Base-by-base conservation (phyloP, 2,329 filamentous ascomycete species). In the Fusarium metavorans region DNA sequence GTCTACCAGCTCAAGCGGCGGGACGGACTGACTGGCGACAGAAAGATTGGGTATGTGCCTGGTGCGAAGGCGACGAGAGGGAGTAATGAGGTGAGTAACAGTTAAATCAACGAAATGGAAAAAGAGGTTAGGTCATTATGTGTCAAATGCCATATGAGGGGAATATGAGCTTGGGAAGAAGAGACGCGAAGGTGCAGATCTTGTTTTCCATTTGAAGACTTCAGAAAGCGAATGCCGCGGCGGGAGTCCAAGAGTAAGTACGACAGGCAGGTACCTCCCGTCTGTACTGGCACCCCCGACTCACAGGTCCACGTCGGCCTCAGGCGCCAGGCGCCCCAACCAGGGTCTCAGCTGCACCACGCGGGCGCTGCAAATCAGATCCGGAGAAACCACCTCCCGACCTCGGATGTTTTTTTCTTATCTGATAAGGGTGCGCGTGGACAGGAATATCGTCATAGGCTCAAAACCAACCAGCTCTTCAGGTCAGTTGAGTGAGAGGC, bases 111-210 rank as follows among this genome's bases (percentile, higher is more conserved):
- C 69, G 70, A 70, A 68, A 63, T 71, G 63, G 25, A 52, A 72
- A 72, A 63, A 66, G 68, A 62, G 59, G 35, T 70, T 79, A 79
- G 66, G 71, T 72, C 77, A 79, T 79, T 67, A 75, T 79, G 74
- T 63, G 72, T 64, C 64, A 58, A 70, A 61, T 70, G 59, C 54
- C 69, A 43, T 72, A 70, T 54, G 65, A 68, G 60, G 68, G 68
- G 72, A 59, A 67, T 50, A 69, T 75, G 68, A 66, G 57, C 62
- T 58, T 68, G 72, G 68, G 74, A 68, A 73, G 75, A 77, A 69
- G 70, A 69, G 39, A 73, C 72, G 72, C 76, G 77, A 71, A 76
- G 67, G 66, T 71, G 50, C 54, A 74, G 71, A 73, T 35, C 62
- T 64, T 63, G 50, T 71, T 70, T 75, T 68, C 72, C 68, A 76